A percentile compares a stretch with the other conserved stretches of the same genome.
Conservation (phyloP, 164 flowering plant genomes). For the Berberis thunbergii region DNA sequence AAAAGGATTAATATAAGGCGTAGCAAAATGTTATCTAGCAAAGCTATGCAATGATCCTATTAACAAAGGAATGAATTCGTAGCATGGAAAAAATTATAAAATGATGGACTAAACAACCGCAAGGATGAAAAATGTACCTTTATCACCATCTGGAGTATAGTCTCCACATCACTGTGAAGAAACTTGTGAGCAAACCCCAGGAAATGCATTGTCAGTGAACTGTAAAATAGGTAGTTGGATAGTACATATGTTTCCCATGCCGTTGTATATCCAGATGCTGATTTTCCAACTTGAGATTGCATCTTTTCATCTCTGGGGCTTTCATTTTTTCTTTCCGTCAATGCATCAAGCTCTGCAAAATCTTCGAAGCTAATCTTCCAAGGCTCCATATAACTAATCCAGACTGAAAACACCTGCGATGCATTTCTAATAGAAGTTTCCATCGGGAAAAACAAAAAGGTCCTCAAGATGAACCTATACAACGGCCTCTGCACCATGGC, state of each 20-base stretch:
- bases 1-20: no score
- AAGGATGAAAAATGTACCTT: constrained; percentile 40
- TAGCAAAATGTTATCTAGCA: no score
- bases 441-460: constrained; percentile 65
- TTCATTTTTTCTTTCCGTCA: constrained; percentile 16
- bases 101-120: background rate
- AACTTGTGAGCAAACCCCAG: constrained; percentile 91
- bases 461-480: constrained; percentile 69
- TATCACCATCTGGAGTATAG: constrained; percentile 56
- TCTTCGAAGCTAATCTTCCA: constrained; percentile 54
- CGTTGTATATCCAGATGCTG: constrained; percentile 35
- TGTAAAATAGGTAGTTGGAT: constrained; percentile 71
- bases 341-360: constrained; percentile 40
- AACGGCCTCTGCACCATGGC: constrained; percentile 61
- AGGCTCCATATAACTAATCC: constrained; percentile 71
- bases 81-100: background rate
- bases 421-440: constrained; percentile 61
- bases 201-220: constrained; percentile 77
- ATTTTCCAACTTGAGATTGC: constrained; percentile 7
- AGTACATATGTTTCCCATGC: constrained; percentile 63
- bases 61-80: no score
- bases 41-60: no score
- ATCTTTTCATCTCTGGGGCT: constrained; percentile 15
- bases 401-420: constrained; percentile 51
- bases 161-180: constrained; percentile 56